Percentiles rank a stretch among this genome's conserved stretches.
Conservation (phyloP, 2,329 filamentous ascomycete genomes). For the Ascochyta koolunga region DNA sequence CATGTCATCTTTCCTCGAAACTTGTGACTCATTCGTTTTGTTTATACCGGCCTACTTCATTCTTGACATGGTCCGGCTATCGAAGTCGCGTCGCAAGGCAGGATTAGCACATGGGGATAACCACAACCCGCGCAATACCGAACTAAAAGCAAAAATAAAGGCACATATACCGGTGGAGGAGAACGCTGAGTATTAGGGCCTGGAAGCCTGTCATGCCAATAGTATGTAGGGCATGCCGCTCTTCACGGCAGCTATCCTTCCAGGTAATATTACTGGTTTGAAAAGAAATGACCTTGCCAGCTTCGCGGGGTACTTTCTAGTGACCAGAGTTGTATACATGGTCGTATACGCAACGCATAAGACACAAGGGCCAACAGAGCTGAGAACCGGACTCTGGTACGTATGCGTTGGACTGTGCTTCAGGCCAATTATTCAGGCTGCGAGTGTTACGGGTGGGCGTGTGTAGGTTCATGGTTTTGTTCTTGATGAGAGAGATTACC, state of each 20-base stretch:
- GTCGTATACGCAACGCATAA: slow-evolving; percentile 44
- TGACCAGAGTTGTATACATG: slow-evolving; percentile 47
- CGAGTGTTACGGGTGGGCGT: slow-evolving; percentile 26
- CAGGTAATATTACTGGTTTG: slow-evolving; percentile 51
- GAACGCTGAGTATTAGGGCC: slow-evolving; percentile 53
- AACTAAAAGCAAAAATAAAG: slow-evolving; percentile 44
- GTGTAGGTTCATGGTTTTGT: background rate
- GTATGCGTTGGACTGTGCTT: slow-evolving; percentile 30
- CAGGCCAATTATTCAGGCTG: slow-evolving; percentile 27
- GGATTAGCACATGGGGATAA: slow-evolving; percentile 51
- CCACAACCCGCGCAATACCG: slow-evolving; percentile 49
- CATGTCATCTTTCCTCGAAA: slow-evolving; percentile 19
- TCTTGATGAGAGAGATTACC: background rate
- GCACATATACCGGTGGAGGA: slow-evolving; percentile 45
- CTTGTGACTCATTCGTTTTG: slow-evolving; percentile 50
- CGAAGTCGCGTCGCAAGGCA: slow-evolving; percentile 45
- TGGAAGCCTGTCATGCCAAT: slow-evolving; percentile 54
- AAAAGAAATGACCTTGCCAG: slow-evolving; percentile 41
- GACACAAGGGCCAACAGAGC: slow-evolving; percentile 26
- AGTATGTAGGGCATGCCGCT: slow-evolving; percentile 55
- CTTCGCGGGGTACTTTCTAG: slow-evolving; percentile 47
- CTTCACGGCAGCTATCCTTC: slow-evolving; percentile 52
- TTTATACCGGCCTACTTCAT: slow-evolving; percentile 54
- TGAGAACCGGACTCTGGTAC: slow-evolving; percentile 31
- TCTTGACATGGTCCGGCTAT: slow-evolving; percentile 49